Evolutionary conservation across 2,329 filamentous ascomycete genomes (phyloP).

Genomic region (Penicillium sp.): DNA sequence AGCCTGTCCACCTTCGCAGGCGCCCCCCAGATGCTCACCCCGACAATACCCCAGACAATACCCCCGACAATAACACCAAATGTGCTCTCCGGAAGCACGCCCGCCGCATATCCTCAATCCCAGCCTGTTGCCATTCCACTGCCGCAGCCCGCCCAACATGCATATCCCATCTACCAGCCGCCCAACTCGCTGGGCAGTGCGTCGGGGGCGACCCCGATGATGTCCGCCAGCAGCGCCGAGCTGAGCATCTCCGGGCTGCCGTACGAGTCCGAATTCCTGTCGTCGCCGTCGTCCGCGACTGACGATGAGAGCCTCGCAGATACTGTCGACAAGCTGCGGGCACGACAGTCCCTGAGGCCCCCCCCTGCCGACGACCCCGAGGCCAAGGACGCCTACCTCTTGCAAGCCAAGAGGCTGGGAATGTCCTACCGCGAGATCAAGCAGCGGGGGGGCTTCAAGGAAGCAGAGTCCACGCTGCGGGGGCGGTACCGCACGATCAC

Average conservation of each 20-base stretch:
- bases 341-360: neutral
- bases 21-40: neutral
- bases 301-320: neutral
- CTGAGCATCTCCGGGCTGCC: neutral
- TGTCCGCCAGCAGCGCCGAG: neutral
- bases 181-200: no score
- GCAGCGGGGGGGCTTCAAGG: conserved; percentile 37
- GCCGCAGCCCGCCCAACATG: neutral
- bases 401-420: conserved; percentile 38
- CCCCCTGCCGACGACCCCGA: neutral
- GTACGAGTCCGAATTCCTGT: neutral
- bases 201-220: no score
- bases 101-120: neutral
- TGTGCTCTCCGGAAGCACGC: neutral
- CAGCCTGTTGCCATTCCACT: neutral
- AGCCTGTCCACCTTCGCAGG: neutral
- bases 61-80: neutral
- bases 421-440: conserved; percentile 49
- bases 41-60: neutral
- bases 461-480: conserved; percentile 47
- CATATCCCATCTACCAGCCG: no score
- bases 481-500: conserved; percentile 46
- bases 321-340: neutral
- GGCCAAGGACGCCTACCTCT: conserved; percentile 35
- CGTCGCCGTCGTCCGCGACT: neutral